Evolutionary conservation across 352 stramenopile species (phyloP), one percentile per base, ranked within the genome.

Genomic region (Poterioochromonas sp.): DNA sequence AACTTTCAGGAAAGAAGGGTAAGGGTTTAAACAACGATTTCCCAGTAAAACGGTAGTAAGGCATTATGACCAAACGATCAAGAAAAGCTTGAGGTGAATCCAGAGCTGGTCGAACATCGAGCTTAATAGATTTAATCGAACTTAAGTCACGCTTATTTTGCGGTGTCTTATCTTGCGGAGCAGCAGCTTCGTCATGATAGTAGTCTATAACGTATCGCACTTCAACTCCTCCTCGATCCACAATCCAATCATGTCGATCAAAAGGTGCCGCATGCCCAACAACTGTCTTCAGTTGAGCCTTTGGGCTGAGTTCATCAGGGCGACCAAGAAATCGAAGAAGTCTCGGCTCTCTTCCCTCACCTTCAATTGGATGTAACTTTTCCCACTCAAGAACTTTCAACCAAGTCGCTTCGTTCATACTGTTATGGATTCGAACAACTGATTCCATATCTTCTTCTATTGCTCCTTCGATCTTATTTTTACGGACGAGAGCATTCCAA

Each of bases 361-460:
- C 65, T 0, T 76, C 80, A 47, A 29, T 79, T 37, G 65, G 44
- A 43, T 87, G 51, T n/a, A 92, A 81, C 37, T 84, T 77, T 81
- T 99, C 96, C 93, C 97, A 99, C 83, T 98, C 88, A 80, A 97
- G 87, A 22, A 99, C 90, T 81, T 97, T 88, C 2, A 85, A 84
- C 96, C 96, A 99, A 2, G 94, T 97, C 49, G 90, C 90, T 85
- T 99, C 96, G 87, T 99, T 99, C 96, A 99, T 99, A 85, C 97
- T 97, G 88, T 99, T 99, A 88, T 99, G 96, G 80, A 99, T 96
- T 29, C 93, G 93, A 39, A 99, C 93, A 22, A 99, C 97, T 0
- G 80, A 44, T n/a, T 79, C 77, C 79, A 86, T 85, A 76, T 86
- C 82, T 34, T 76, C 47, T 49, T 85, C 76, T 29, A 58, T 62